These are phyloP conservation scores for Solioccasus polychromus DNA, from an alignment of 768 basidiomycete species.

Conservation along the genomic window DNA sequence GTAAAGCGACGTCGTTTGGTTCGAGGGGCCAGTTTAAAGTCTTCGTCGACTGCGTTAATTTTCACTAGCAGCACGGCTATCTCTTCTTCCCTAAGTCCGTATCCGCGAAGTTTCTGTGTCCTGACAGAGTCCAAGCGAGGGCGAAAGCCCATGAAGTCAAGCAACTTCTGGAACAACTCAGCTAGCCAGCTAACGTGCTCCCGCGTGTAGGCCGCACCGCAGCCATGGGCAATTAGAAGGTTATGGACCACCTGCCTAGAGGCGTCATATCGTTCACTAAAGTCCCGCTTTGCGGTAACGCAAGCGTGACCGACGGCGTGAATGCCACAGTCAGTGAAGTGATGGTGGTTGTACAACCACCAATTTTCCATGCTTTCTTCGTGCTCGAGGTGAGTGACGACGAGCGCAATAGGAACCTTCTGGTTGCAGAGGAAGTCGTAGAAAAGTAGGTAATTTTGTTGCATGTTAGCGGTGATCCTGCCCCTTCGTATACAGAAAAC, in stretches of 20 bases:
- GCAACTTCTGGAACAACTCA: constrained; percentile 21
- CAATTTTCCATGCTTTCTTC: constrained; percentile 35
- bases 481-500: constrained; percentile 37
- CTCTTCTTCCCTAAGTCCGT: constrained; percentile 24
- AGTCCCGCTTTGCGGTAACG: constrained; percentile 31
- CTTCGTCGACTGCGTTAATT: constrained; percentile 22
- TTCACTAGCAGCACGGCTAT: constrained; percentile 17
- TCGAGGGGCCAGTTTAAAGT: no score
- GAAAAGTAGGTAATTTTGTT: constrained; percentile 33
- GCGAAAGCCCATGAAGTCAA: constrained; percentile 21
- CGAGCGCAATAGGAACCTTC: constrained; percentile 30
- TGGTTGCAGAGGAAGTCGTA: constrained; percentile 32
- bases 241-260: constrained; percentile 23
- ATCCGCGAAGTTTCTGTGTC: constrained; percentile 25
- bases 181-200: constrained; percentile 25
- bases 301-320: constrained; percentile 29
- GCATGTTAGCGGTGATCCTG: constrained; percentile 27
- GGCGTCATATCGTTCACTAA: constrained; percentile 23
- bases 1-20: no score
- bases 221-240: constrained; percentile 18
- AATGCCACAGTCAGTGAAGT: constrained; percentile 24
- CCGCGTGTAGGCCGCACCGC: constrained; percentile 17
- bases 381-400: constrained; percentile 36
- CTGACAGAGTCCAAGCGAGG: constrained; percentile 22
- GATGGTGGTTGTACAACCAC: constrained; percentile 30